These are phyloP conservation scores for Zoysia matrella DNA, from an alignment of 202 grass and related monocot species.

Conservation along the genomic window DNA sequence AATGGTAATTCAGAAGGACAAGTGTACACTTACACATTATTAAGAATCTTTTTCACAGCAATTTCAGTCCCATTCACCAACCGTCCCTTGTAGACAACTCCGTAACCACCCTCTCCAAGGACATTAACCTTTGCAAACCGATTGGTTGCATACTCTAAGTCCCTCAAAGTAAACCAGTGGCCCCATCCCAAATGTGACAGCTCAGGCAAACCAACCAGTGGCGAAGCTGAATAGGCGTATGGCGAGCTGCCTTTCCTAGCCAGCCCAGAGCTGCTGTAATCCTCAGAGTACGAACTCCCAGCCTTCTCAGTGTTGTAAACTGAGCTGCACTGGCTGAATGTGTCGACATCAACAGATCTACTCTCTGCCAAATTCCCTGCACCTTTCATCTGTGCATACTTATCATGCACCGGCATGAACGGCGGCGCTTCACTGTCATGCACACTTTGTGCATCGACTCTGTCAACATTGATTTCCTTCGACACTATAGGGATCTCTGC, in stretches of 20 bases:
- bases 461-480: slow-evolving; percentile 85
- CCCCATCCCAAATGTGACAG: slow-evolving; percentile 95
- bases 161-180: slow-evolving; percentile 97
- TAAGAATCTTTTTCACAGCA: slow-evolving; percentile 93
- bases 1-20: slow-evolving; percentile 19
- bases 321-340: slow-evolving; percentile 92
- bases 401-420: slow-evolving; percentile 63
- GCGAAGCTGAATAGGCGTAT: slow-evolving; percentile 64
- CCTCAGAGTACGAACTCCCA: slow-evolving; percentile 88
- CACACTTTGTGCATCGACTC: slow-evolving; percentile 58
- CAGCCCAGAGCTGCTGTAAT: slow-evolving; percentile 60
- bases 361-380: slow-evolving; percentile 43
- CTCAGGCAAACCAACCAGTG: slow-evolving; percentile 83
- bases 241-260: slow-evolving; percentile 67
- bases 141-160: slow-evolving; percentile 78
- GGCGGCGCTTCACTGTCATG: slow-evolving; percentile 35
- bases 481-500: slow-evolving; percentile 80
- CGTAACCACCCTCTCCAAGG: slow-evolving; percentile 93
- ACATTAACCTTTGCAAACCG: slow-evolving; percentile 86
- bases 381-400: slow-evolving; percentile 49
- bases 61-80: slow-evolving; percentile 88
- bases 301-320: slow-evolving; percentile 82
- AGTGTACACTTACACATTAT: slow-evolving; percentile 75
- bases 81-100: slow-evolving; percentile 75
- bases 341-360: slow-evolving; percentile 83